Evolutionary conservation across 2,329 filamentous ascomycete species (phyloP).

Genomic region (Calonectria honghensis): DNA sequence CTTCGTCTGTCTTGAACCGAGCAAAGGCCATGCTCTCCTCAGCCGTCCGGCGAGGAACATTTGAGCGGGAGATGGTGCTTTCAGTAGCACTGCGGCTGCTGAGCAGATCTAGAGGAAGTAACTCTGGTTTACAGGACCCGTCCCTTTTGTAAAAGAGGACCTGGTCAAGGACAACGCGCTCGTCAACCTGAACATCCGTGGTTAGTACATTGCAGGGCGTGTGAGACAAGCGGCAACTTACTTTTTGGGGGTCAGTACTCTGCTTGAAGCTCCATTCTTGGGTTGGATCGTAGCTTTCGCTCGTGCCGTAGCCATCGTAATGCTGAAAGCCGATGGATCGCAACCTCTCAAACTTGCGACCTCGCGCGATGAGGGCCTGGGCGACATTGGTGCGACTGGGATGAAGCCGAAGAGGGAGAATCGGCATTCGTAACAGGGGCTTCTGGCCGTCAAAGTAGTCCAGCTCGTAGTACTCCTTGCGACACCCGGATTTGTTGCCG

Average conservation of each 20-base stretch:
- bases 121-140: background rate
- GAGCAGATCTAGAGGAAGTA: background rate
- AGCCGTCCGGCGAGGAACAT: background rate
- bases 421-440: background rate
- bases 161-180: slow-evolving; percentile 19
- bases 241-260: background rate
- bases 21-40: background rate
- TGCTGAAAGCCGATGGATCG: background rate
- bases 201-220: background rate
- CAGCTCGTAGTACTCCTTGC: background rate
- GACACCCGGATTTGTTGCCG: background rate
- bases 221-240: background rate
- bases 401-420: slow-evolving; percentile 7
- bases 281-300: background rate
- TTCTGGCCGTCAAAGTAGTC: background rate
- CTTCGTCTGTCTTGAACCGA: background rate
- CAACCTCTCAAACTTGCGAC: slow-evolving; percentile 25
- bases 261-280: background rate
- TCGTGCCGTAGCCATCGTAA: slow-evolving; percentile 7
- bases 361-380: background rate
- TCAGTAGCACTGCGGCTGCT: background rate
- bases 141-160: slow-evolving; percentile 1
- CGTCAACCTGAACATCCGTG: background rate
- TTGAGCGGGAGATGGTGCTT: background rate
- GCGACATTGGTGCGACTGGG: background rate